A percentile compares a stretch with the other conserved stretches of the same genome.
Evolutionary conservation across 2,329 filamentous ascomycete genomes (phyloP).

Genomic region (Alternaria sp.): DNA sequence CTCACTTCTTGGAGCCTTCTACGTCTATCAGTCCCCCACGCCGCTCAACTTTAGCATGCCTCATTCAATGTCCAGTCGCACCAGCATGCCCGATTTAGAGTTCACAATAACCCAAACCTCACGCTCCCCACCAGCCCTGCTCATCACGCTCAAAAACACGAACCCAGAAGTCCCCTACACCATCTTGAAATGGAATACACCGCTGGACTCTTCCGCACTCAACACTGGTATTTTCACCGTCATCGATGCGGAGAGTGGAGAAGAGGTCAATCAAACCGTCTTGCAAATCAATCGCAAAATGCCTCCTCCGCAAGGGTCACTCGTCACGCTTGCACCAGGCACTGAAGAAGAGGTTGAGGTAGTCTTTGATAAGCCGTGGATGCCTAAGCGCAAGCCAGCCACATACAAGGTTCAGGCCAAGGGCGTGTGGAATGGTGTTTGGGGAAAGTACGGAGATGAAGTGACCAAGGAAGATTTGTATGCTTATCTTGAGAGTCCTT

Average conservation of each 20-base stretch:
- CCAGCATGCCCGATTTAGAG: slow-evolving; percentile 38
- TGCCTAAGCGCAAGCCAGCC: slow-evolving; percentile 47
- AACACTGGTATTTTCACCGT: slow-evolving; percentile 52
- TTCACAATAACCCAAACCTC: slow-evolving; percentile 43
- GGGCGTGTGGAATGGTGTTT: slow-evolving; percentile 49
- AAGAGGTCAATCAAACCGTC: slow-evolving; percentile 40
- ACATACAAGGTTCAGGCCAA: slow-evolving; percentile 49
- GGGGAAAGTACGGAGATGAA: slow-evolving; percentile 40
- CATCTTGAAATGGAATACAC: slow-evolving; percentile 53
- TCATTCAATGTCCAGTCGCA: slow-evolving; percentile 5
- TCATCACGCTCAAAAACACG: slow-evolving; percentile 50
- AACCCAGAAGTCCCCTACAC: slow-evolving; percentile 46
- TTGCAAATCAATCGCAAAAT: slow-evolving; percentile 50
- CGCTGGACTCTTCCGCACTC: slow-evolving; percentile 50
- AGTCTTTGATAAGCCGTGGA: slow-evolving; percentile 49
- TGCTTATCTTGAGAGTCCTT: slow-evolving; percentile 34
- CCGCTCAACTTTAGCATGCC: slow-evolving; percentile 37
- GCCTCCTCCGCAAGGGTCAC: slow-evolving; percentile 48
- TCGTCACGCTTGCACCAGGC: slow-evolving; percentile 49
- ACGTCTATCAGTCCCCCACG: slow-evolving; percentile 36
- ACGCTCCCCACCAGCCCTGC: slow-evolving; percentile 42
- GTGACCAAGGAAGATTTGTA: slow-evolving; percentile 38
- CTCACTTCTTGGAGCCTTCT: slow-evolving; percentile 41
- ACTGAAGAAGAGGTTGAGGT: slow-evolving; percentile 47
- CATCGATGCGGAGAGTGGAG: slow-evolving; percentile 34